A percentile compares a stretch with the other conserved stretches of the same genome.
These are phyloP conservation scores for Pichia cephalocereana DNA, from an alignment of 805 yeast genomes.

Conservation along the genomic window DNA sequence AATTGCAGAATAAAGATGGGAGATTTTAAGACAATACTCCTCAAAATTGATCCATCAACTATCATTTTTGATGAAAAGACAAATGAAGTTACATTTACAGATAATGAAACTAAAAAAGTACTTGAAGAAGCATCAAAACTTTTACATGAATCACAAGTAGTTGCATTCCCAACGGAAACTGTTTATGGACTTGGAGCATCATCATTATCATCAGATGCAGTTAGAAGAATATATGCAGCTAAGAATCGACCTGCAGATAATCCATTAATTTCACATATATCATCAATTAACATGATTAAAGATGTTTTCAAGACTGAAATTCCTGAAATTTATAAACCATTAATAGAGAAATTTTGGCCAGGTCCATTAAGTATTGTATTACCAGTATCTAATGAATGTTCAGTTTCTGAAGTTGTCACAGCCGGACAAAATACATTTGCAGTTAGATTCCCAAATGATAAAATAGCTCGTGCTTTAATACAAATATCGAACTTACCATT, in stretches of 20 bases:
- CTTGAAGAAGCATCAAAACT: slow-evolving; percentile 51
- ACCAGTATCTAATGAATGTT: slow-evolving; percentile 42
- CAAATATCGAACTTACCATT: slow-evolving; percentile 77
- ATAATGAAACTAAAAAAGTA: slow-evolving; percentile 41
- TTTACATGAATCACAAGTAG: slow-evolving; percentile 45
- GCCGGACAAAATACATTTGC: slow-evolving; percentile 88
- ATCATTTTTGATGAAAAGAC: slow-evolving; percentile 40
- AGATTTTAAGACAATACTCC: slow-evolving; percentile 30
- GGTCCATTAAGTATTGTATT: slow-evolving; percentile 87
- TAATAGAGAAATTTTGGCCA: slow-evolving; percentile 80
- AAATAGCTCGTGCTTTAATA: slow-evolving; percentile 84
- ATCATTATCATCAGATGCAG: slow-evolving; percentile 65
- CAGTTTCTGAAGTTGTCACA: slow-evolving; percentile 68
- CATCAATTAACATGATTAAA: slow-evolving; percentile 65
- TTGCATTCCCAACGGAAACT: slow-evolving; percentile 95
- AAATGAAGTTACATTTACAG: slow-evolving; percentile 30
- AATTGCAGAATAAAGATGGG: not conserved
- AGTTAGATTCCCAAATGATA: slow-evolving; percentile 79
- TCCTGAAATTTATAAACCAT: slow-evolving; percentile 57
- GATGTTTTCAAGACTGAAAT: slow-evolving; percentile 47
- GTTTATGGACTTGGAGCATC: slow-evolving; percentile 95
- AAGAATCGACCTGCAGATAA: slow-evolving; percentile 94
- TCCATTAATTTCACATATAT: slow-evolving; percentile 84
- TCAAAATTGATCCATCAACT: slow-evolving; percentile 45
- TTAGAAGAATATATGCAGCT: slow-evolving; percentile 69